phyloP scores from a whole-genome alignment of 305 asterid species.

The Fraxinus latifolia region DNA sequence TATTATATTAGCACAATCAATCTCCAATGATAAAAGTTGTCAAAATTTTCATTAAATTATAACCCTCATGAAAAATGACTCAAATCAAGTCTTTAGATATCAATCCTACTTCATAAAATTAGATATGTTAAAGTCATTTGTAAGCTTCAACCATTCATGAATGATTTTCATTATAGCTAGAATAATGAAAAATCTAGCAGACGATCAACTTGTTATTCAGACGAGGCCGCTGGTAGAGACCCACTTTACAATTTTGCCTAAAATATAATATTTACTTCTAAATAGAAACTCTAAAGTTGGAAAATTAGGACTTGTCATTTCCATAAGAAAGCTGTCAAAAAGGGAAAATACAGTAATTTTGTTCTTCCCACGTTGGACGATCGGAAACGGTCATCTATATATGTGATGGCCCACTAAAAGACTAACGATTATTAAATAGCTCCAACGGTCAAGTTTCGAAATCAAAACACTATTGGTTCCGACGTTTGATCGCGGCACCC shows the following conservation, averaged over 20 bases:
- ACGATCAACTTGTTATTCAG: background rate
- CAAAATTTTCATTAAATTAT: background rate
- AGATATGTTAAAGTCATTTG: background rate
- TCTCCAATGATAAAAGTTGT: background rate
- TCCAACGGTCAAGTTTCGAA: background rate
- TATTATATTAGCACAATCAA: background rate
- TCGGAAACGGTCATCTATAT: background rate
- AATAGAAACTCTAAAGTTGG: background rate
- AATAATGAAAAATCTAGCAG: background rate
- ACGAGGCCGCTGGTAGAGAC: background rate
- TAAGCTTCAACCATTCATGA: background rate
- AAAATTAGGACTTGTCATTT: background rate
- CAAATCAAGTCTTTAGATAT: background rate
- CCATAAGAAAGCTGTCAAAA: background rate
- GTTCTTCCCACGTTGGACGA: background rate
- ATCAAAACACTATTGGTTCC: background rate
- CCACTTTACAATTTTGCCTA: background rate
- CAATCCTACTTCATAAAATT: background rate
- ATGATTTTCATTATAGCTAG: background rate
- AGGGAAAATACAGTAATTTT: background rate
- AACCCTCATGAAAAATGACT: background rate
- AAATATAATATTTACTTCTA: background rate
- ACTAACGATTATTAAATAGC: background rate
- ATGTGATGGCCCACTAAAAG: background rate
- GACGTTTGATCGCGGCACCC: background rate